Conservation (phyloP, 441 rosid genomes). For the Corymbia calophylla region DNA sequence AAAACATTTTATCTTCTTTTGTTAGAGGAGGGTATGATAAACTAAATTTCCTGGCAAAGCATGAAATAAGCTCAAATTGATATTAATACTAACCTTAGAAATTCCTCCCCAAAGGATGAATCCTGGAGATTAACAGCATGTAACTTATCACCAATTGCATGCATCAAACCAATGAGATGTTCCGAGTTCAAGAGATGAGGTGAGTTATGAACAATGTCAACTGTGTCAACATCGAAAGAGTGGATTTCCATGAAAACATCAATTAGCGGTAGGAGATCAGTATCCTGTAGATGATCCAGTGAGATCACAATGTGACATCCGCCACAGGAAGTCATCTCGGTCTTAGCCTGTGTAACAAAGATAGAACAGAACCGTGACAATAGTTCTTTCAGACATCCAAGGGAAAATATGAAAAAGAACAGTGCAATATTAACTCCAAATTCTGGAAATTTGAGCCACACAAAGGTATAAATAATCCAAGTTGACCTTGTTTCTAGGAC, state of each 20-base stretch:
- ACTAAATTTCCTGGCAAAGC: background rate
- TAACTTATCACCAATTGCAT: constrained; percentile 27
- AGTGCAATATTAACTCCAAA: background rate
- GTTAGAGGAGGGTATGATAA: background rate
- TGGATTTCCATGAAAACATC: constrained; percentile 22
- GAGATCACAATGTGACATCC: constrained; percentile 24
- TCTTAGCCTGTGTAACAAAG: constrained; percentile 23
- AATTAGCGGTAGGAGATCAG: constrained; percentile 27
- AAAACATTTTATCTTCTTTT: background rate
- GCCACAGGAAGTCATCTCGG: constrained; percentile 16
- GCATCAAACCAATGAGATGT: constrained; percentile 26
- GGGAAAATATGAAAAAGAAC: background rate
- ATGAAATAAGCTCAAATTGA: background rate
- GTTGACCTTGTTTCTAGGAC: background rate
- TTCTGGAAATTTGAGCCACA: background rate
- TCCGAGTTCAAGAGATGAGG: constrained; percentile 24
- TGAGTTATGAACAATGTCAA: constrained; percentile 23
- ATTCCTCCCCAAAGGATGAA: constrained; percentile 19
- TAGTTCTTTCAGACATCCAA: background rate
- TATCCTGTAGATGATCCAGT: constrained; percentile 29
- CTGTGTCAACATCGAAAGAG: constrained; percentile 22
- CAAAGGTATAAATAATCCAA: background rate
- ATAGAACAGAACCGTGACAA: background rate
- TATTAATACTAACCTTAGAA: constrained; percentile 23
- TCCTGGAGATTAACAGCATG: constrained; percentile 27